phyloP scores from a whole-genome alignment of 352 stramenopile species.

The Phytophthora palmivora region DNA sequence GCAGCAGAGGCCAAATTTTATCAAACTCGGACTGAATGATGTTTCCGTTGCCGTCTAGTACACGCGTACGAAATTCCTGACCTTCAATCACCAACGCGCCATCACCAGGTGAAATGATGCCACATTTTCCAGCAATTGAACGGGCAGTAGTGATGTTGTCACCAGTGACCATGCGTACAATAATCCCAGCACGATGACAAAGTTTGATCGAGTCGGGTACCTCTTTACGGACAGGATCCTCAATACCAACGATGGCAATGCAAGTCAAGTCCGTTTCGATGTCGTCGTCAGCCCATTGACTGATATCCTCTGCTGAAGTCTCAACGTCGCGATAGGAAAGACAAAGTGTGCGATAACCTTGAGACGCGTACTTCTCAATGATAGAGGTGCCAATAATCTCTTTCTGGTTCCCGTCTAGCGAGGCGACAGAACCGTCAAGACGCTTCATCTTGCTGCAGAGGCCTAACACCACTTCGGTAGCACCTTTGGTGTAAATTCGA shows the following conservation, averaged over 20 bases:
- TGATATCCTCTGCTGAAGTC: slow-evolving; percentile 64
- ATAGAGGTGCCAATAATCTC: slow-evolving; percentile 68
- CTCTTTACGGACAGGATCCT: slow-evolving; percentile 93
- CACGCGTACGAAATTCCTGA: slow-evolving; percentile 67
- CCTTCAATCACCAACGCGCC: slow-evolving; percentile 75
- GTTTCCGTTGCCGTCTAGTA: slow-evolving; percentile 71
- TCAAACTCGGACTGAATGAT: slow-evolving; percentile 91
- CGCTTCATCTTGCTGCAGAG: slow-evolving; percentile 76
- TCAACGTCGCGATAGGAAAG: slow-evolving; percentile 88
- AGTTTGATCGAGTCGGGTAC: slow-evolving; percentile 93
- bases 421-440: slow-evolving; percentile 64
- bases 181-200: slow-evolving; percentile 96
- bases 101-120: slow-evolving; percentile 66
- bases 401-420: slow-evolving; percentile 58
- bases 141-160: slow-evolving; percentile 96
- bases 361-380: slow-evolving; percentile 83
- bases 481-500: slow-evolving; percentile 81
- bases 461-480: slow-evolving; percentile 76
- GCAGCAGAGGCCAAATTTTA: slow-evolving; percentile 91
- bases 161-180: slow-evolving; percentile 98
- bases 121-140: slow-evolving; percentile 79
- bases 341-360: slow-evolving; percentile 86
- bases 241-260: slow-evolving; percentile 92
- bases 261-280: slow-evolving; percentile 91
- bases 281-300: slow-evolving; percentile 74